These are phyloP conservation scores for Crithidia bombi DNA, from an alignment of 208 protist species.

Conservation along the genomic window DNA sequence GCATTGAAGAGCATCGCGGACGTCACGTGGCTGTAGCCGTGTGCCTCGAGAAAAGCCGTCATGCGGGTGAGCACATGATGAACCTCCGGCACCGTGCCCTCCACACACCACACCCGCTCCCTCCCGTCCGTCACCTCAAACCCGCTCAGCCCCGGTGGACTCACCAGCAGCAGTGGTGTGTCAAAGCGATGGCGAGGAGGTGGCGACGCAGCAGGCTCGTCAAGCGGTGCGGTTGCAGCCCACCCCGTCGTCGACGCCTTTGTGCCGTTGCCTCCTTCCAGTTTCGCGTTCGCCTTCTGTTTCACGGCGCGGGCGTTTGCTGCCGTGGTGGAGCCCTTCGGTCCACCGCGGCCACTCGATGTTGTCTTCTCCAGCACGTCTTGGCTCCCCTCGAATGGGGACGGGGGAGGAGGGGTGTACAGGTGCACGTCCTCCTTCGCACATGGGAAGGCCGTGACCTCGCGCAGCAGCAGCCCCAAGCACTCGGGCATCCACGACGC, in stretches of 20 bases:
- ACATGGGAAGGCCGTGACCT: slow-evolving; percentile 29
- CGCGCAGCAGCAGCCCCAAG: slow-evolving; percentile 51
- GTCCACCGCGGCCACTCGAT: background rate
- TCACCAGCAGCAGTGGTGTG: slow-evolving; percentile 60
- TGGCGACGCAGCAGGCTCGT: background rate
- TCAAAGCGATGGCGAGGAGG: slow-evolving; percentile 43
- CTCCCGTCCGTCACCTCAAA: slow-evolving; percentile 88
- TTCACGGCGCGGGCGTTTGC: background rate
- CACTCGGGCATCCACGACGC: slow-evolving; percentile 51
- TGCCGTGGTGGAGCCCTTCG: background rate
- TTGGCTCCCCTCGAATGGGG: slow-evolving; percentile 17
- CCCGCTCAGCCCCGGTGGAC: slow-evolving; percentile 78
- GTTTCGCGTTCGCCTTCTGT: background rate
- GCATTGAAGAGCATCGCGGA: slow-evolving; percentile 75
- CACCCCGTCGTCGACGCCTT: slow-evolving; percentile 5
- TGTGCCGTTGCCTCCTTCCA: background rate
- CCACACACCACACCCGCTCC: slow-evolving; percentile 72
- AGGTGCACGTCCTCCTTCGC: slow-evolving; percentile 40
- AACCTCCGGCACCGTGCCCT: slow-evolving; percentile 75
- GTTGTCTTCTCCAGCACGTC: slow-evolving; percentile 18
- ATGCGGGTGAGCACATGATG: slow-evolving; percentile 54
- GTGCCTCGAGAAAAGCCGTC: slow-evolving; percentile 22
- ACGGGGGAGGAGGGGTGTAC: slow-evolving; percentile 33
- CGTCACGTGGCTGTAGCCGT: slow-evolving; percentile 16
- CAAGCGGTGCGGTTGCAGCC: no score